A percentile compares a stretch with the other conserved stretches of the same genome.
These are phyloP conservation scores for Penicillium herquei DNA, from an alignment of 495 filamentous ascomycete species.

Conservation along the genomic window DNA sequence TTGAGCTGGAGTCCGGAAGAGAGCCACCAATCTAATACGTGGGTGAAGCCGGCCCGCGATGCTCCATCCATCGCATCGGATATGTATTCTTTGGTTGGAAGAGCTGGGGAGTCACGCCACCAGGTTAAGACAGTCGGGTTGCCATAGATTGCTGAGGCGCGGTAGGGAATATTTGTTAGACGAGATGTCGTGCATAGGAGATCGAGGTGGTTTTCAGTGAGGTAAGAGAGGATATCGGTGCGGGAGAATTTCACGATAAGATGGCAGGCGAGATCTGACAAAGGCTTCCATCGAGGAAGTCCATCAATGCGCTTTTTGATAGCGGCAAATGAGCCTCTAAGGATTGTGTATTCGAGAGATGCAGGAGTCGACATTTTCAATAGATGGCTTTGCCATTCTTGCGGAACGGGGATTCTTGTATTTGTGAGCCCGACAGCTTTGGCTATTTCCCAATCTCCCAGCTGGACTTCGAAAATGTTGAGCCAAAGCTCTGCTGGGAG, in stretches of 20 bases:
- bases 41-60: constrained; percentile 75
- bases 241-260: constrained; percentile 88
- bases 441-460: constrained; percentile 87
- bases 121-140: constrained; percentile 81
- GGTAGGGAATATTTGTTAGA: constrained; percentile 77
- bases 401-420: constrained; percentile 66
- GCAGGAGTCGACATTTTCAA: constrained; percentile 51
- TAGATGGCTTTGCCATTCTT: constrained; percentile 64
- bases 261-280: constrained; percentile 79
- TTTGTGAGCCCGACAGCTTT: constrained; percentile 76
- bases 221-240: constrained; percentile 71
- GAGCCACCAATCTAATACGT: constrained; percentile 91
- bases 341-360: constrained; percentile 75
- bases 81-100: constrained; percentile 74
- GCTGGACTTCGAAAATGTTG: constrained; percentile 72
- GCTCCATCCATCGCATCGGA: constrained; percentile 84
- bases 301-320: constrained; percentile 67
- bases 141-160: constrained; percentile 83
- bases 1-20: constrained; percentile 74
- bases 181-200: constrained; percentile 81
- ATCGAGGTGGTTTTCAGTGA: constrained; percentile 73
- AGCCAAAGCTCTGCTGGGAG: constrained; percentile 87
- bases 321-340: constrained; percentile 64
- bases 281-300: constrained; percentile 63
- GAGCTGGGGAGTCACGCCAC: constrained; percentile 77